phyloP scores from a whole-genome alignment of 768 basidiomycete species.

The Pisolithus orientalis region DNA sequence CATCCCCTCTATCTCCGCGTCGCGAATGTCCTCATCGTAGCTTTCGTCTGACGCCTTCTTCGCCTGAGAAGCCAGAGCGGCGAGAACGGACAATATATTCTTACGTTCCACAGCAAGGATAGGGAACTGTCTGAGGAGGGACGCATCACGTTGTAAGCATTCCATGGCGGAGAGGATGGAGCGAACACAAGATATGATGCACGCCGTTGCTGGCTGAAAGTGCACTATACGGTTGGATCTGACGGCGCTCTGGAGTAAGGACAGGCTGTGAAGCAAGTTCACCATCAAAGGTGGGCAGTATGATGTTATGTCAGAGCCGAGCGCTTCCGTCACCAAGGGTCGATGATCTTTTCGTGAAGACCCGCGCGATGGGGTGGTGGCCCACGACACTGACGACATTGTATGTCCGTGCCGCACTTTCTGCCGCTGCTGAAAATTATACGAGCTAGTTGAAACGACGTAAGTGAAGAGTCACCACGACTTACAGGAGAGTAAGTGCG shows the following conservation, averaged over 20 bases:
- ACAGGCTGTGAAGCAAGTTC: conserved; percentile 78
- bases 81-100: conserved; percentile 73
- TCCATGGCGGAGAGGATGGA: conserved; percentile 78
- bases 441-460: background rate
- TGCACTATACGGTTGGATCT: conserved; percentile 70
- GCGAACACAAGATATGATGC: conserved; percentile 90
- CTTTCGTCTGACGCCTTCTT: conserved; percentile 51
- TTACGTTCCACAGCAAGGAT: conserved; percentile 73
- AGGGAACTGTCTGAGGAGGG: conserved; percentile 59
- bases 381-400: conserved; percentile 52
- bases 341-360: conserved; percentile 35
- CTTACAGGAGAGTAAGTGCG: conserved; percentile 33
- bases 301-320: conserved; percentile 46
- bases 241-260: conserved; percentile 81
- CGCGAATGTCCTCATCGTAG: conserved; percentile 41
- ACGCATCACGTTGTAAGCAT: conserved; percentile 78
- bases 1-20: conserved; percentile 67
- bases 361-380: conserved; percentile 36
- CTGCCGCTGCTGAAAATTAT: conserved; percentile 22
- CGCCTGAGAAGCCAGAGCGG: conserved; percentile 76
- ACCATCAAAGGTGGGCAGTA: conserved; percentile 77
- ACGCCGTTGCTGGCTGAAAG: conserved; percentile 91
- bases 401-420: conserved; percentile 43
- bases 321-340: conserved; percentile 39
- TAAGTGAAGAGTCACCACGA: conserved; percentile 1